phyloP scores from a whole-genome alignment of 495 filamentous ascomycete species.

The Trichoderma asperelloides region DNA sequence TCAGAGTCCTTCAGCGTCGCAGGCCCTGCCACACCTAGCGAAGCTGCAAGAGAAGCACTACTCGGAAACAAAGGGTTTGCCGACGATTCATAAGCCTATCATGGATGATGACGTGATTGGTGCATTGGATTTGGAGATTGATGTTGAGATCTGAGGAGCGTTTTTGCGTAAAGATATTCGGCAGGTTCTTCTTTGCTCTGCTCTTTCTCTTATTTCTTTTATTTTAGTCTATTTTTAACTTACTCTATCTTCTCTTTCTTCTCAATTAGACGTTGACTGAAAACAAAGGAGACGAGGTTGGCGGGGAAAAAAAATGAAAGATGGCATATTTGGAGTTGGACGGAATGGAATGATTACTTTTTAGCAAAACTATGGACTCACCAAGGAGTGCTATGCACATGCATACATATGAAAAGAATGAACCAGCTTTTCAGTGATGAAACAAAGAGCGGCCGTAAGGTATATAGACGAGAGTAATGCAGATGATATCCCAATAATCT shows the following conservation, averaged over 20 bases:
- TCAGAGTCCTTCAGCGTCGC: constrained; percentile 22
- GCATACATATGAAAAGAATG: not conserved
- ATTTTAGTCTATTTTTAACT: not conserved
- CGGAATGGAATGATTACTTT: not conserved
- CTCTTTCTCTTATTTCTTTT: not conserved
- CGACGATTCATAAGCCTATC: constrained; percentile 59
- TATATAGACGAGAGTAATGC: constrained; percentile 2
- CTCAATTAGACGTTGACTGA: not conserved
- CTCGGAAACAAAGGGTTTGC: constrained; percentile 48
- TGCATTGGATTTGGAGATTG: constrained; percentile 70
- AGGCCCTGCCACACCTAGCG: constrained; percentile 35
- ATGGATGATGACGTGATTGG: constrained; percentile 82
- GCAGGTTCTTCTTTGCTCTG: constrained; percentile 8
- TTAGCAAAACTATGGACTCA: not conserved
- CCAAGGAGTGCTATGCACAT: not conserved
- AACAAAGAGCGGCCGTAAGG: not conserved
- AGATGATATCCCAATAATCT: not conserved
- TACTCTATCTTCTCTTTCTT: too few relatives aligned
- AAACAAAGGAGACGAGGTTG: not conserved
- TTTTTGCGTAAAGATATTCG: not conserved
- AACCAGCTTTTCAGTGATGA: not conserved
- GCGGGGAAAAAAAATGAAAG: not conserved
- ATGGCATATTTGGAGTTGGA: constrained; percentile 5
- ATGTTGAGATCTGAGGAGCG: constrained; percentile 53
- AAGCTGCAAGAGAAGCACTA: constrained; percentile 46